Evolutionary conservation across 306 rosid genomes (phyloP), one percentile per base, ranked within the genome.

Genomic region (Fragaria nilgerrensis): DNA sequence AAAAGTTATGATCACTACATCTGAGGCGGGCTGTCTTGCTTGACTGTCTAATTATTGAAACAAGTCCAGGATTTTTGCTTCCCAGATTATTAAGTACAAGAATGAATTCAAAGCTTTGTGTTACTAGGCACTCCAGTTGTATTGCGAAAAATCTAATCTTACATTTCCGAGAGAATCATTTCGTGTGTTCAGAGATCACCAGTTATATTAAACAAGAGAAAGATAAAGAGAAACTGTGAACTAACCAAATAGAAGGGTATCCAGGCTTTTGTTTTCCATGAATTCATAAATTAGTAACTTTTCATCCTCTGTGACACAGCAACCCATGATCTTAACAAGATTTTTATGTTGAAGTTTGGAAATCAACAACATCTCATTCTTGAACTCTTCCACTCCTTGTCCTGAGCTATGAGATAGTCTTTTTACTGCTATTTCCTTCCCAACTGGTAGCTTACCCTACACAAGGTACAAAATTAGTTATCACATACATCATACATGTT

Each of bases 241-340:
- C 85, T 8, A 67, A 78, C 85, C 43, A n/a, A 78, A 82, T 7
- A 78, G 64, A 58, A 78, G 41, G 53, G 66, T 13, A 63, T 82
- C 82, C 76, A 82, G 58, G 44, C 82, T 82, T 82, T 52, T 52
- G 27, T 53, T 53, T 53, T 53, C 61, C 61, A 53, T n/a, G 27
- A 20, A 53, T 8, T 53, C 82, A n/a, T 82, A 82, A 15, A 82
- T 15, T 2, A 82, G 52, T 47, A 82, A 68, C 62, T 66, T 82
- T 25, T 78, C 82, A 25, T 82, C 69, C 16, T 50, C 65, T 9
- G 78, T 45, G 17, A 78, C 53, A 22, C 79, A 82, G 67, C 70
- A 82, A 0, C 85, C 82, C 63, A 78, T 55, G 13, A 82, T 52
- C 27, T 44, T 61, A 34, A 82, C 85, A 50, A 82, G 82, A 68